phyloP scores from a whole-genome alignment of 2,329 filamentous ascomycete species.

The Leptodontidium sp. region DNA sequence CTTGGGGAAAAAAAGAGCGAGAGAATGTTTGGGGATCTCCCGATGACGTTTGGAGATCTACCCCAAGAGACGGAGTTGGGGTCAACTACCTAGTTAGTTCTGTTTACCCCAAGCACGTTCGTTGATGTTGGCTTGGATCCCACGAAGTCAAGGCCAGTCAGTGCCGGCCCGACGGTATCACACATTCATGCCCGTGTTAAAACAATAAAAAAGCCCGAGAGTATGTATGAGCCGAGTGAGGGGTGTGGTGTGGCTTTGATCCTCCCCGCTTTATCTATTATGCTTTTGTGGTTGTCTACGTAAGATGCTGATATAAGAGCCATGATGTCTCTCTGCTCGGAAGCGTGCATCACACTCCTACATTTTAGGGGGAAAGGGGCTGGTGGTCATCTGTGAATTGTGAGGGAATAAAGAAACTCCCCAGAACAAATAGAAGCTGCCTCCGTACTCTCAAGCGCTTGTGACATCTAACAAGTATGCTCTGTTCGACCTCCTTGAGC shows the following conservation, averaged over 20 bases:
- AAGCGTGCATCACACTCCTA: too few relatives aligned
- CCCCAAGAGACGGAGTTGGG: neutral
- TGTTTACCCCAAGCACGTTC: neutral
- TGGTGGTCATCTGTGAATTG: neutral
- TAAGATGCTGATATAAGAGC: constrained; percentile 3
- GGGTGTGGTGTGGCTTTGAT: neutral
- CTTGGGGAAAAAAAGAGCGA: neutral
- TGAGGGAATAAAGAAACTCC: neutral
- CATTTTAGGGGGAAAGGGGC: neutral
- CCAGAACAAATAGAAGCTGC: constrained; percentile 11
- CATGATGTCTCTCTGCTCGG: neutral
- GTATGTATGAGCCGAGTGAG: constrained; percentile 7
- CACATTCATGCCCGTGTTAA: too few relatives aligned
- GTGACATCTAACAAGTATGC: constrained; percentile 27
- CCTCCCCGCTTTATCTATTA: neutral
- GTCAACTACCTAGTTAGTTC: too few relatives aligned
- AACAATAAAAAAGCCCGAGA: neutral
- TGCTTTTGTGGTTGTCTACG: constrained; percentile 8
- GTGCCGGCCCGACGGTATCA: too few relatives aligned
- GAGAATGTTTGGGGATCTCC: constrained; percentile 5
- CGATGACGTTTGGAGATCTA: neutral
- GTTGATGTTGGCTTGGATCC: neutral
- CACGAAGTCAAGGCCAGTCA: neutral
- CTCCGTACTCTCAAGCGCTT: constrained; percentile 6
- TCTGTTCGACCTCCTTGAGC: constrained; percentile 20